These are phyloP conservation scores for Leersia perrieri DNA, from an alignment of 176 grass and related monocot genomes.

Conservation along the genomic window DNA sequence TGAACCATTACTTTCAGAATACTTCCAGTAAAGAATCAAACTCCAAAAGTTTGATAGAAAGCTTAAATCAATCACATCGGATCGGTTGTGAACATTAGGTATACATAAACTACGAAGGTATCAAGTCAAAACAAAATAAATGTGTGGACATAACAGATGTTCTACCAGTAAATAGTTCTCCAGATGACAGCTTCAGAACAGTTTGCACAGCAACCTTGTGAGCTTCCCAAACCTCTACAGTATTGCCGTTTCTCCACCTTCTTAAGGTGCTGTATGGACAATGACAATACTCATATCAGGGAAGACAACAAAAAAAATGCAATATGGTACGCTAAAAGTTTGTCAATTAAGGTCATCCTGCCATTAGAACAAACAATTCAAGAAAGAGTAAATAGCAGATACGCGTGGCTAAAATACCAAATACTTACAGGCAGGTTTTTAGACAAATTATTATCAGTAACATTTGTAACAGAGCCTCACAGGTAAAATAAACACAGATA, in stretches of 20 bases:
- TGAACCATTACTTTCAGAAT: background rate
- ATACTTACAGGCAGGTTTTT: background rate
- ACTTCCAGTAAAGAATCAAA: constrained; percentile 1
- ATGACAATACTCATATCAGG: constrained; percentile 24
- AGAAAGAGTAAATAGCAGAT: constrained; percentile 21
- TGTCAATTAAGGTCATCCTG: background rate
- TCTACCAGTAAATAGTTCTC: constrained; percentile 85
- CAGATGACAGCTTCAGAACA: constrained; percentile 70
- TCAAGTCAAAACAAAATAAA: constrained; percentile 11
- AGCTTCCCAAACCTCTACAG: constrained; percentile 90
- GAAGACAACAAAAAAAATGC: constrained; percentile 4
- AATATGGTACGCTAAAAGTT: background rate
- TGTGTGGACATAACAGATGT: constrained; percentile 1
- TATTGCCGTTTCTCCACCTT: constrained; percentile 76
- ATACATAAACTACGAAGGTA: constrained; percentile 11
- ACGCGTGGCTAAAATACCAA: background rate
- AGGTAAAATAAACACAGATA: constrained; percentile 6
- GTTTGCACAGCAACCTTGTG: constrained; percentile 91
- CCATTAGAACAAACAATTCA: constrained; percentile 4
- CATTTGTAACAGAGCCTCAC: background rate
- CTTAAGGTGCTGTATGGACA: constrained; percentile 68
- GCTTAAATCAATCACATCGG: background rate
- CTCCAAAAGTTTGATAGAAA: background rate
- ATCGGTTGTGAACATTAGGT: background rate
- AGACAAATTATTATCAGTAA: background rate